Percentiles rank a stretch among this genome's conserved stretches.
Evolutionary conservation across 441 rosid species (phyloP).

Genomic region (Euphorbia schlechtendalii): DNA sequence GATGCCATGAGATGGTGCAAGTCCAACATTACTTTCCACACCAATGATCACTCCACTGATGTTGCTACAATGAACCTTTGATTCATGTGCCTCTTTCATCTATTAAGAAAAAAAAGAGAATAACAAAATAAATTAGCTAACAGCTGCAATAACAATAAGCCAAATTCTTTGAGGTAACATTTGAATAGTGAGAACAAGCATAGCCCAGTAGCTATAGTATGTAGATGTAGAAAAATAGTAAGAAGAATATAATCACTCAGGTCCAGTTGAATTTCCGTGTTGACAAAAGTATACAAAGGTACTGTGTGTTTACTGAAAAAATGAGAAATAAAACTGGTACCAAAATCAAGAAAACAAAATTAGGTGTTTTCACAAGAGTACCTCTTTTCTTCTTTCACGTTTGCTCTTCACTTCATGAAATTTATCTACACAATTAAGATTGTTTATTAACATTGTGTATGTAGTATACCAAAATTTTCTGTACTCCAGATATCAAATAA

Average conservation of each 20-base stretch:
- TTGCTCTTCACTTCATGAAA: constrained; percentile 64
- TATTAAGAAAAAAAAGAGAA: constrained; percentile 10
- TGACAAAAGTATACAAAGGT: not conserved
- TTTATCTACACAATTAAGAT: constrained; percentile 34
- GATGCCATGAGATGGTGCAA: constrained; percentile 14
- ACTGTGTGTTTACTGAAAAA: not conserved
- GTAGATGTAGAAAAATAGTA: not conserved
- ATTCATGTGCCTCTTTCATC: constrained; percentile 42
- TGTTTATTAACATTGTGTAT: constrained; percentile 8
- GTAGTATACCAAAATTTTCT: not conserved
- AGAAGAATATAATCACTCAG: not conserved
- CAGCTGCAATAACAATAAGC: not conserved
- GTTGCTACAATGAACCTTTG: constrained; percentile 19
- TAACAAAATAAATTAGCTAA: not conserved
- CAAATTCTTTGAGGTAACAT: not conserved
- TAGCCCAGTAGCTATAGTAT: not conserved
- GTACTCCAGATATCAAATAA: not conserved
- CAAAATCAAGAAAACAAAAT: not conserved
- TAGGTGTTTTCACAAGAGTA: constrained; percentile 15
- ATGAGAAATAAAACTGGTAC: not conserved
- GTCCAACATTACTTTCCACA: constrained; percentile 24
- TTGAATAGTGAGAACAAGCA: not conserved
- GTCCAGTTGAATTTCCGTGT: not conserved
- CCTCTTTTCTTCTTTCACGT: constrained; percentile 56
- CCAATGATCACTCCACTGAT: constrained; percentile 24